Base-by-base conservation (phyloP, 192 early-diverging fungal genomes). In the Coemansia sp. region DNA sequence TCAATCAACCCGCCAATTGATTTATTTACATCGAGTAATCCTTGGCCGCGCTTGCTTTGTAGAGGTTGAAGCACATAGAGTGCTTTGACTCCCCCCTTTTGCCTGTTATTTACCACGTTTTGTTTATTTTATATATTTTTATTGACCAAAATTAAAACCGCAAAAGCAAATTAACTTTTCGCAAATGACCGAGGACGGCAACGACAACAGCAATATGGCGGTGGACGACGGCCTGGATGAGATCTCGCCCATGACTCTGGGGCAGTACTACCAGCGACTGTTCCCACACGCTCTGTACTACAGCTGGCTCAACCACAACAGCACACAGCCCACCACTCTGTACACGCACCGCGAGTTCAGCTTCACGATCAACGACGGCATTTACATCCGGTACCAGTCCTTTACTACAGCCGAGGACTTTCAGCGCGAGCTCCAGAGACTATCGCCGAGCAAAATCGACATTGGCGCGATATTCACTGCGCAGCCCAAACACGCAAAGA, bases 391-490 rank as follows among this genome's bases (percentile, higher is more conserved):
- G 17, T 95, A 88, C 76, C 82, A 90, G 53, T 94, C 92, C 11
- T 98, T 88, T 60, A 77, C 72, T 27, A 80, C 79, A 53, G 50
- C 58, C 3, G 80, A 85, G 10, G 88, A 90, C 22, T 77, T 98
- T 20, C 85, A 87, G 58, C 53, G 71, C 5, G 88, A 94, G 50
- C 64, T 98, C 30, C 36, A 79, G 24, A 73, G 85, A n/a, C 42
- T 87, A n/a, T 79, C 69, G 26, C 96, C 96, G 19, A 79, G 82
- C 46, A 97, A 95, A 65, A 92, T 98, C 58, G 96, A 98, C 80
- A 89, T 98, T 63, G 96, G 96, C 14, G 96, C 96, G 18, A 81
- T 98, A 15, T 98, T 95, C 74, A 92, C 88, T 48, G 75, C 81
- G 11, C 64, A 51, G 56, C 96, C 96, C 14, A 88, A 84, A 55